These are phyloP conservation scores for Yamadazyma friedrichii DNA, from an alignment of 1,139 yeast genomes.

Conservation along the genomic window DNA sequence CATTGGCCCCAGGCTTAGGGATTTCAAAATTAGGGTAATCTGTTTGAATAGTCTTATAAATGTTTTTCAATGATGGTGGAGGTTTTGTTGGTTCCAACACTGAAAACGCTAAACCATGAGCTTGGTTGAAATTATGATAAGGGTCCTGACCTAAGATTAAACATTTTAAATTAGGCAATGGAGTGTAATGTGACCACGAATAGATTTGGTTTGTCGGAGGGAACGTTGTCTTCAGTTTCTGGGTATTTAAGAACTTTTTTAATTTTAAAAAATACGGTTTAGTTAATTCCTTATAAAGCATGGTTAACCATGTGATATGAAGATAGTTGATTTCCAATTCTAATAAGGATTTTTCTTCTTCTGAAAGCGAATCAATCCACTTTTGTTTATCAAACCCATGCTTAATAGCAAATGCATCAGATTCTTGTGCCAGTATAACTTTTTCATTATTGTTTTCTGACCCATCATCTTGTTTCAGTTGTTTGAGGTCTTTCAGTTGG, in stretches of 20 bases:
- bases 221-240: conserved; percentile 52
- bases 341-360: conserved; percentile 54
- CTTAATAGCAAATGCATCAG: conserved; percentile 7
- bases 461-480: neutral
- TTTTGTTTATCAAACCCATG: conserved; percentile 44
- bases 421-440: neutral
- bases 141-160: conserved; percentile 95
- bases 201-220: conserved; percentile 81
- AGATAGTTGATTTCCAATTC: conserved; percentile 67
- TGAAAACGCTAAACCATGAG: conserved; percentile 94
- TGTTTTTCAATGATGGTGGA: conserved; percentile 89
- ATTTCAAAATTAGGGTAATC: conserved; percentile 70
- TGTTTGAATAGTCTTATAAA: conserved; percentile 70
- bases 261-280: conserved; percentile 83
- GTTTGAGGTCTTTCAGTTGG: no score
- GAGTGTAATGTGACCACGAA: conserved; percentile 90
- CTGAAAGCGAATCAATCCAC: conserved; percentile 56
- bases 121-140: conserved; percentile 88
- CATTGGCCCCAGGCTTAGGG: conserved; percentile 36
- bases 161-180: conserved; percentile 70
- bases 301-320: conserved; percentile 76
- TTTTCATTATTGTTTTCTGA: neutral
- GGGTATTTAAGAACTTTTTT: conserved; percentile 54
- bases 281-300: conserved; percentile 67
- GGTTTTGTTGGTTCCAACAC: conserved; percentile 80